Evolutionary conservation across 108 stramenopile species (phyloP).

Genomic region (Parietichytrium sp.): DNA sequence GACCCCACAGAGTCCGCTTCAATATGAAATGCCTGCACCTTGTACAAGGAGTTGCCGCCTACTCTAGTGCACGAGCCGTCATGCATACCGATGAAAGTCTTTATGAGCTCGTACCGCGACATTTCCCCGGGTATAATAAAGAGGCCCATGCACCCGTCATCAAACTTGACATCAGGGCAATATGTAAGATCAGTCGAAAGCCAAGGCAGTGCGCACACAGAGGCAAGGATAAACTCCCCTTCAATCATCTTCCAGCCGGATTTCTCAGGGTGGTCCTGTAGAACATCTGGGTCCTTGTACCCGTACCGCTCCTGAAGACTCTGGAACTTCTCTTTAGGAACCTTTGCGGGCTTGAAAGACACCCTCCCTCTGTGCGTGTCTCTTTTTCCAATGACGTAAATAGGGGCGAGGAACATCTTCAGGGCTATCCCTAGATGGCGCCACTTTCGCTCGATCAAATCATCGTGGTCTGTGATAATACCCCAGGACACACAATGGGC

Average conservation of each 20-base stretch:
- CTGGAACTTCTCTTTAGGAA: not conserved
- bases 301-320: not conserved
- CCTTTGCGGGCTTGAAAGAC: not conserved
- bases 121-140: no score
- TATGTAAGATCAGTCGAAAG: not conserved
- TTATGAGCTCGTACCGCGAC: no score
- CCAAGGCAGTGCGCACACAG: not conserved
- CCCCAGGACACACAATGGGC: not conserved
- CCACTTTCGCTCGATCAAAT: not conserved
- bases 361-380: not conserved
- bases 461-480: not conserved
- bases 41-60: no score
- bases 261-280: not conserved
- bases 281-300: not conserved
- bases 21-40: no score
- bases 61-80: no score
- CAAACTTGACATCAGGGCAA: not conserved
- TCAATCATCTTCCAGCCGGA: not conserved
- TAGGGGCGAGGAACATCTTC: not conserved
- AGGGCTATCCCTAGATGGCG: conserved; percentile 6
- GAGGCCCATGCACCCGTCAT: no score
- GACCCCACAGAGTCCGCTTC: no score
- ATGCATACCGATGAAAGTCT: no score
- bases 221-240: not conserved
- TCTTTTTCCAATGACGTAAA: not conserved